Evolutionary conservation across 257 asterid species (phyloP).

Genomic region (Solanum sitiens): DNA sequence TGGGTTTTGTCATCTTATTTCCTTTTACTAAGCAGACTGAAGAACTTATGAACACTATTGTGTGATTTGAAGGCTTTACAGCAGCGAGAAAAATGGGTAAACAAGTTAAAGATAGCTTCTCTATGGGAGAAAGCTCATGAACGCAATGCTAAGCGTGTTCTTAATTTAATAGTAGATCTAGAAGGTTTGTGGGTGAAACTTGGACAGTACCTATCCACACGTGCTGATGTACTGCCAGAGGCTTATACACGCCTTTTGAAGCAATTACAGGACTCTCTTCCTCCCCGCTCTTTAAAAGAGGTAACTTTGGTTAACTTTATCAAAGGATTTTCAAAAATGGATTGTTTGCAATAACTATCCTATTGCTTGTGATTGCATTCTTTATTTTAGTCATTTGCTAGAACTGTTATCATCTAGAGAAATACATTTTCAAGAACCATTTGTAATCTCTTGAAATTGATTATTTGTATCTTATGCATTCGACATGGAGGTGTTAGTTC

Average conservation of each 20-base stretch:
- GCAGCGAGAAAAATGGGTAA: slow-evolving; percentile 76
- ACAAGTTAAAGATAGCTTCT: slow-evolving; percentile 47
- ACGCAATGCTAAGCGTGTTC: slow-evolving; percentile 85
- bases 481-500: background rate
- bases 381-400: background rate
- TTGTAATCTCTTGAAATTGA: background rate
- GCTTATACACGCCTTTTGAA: slow-evolving; percentile 73
- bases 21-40: slow-evolving; percentile 1
- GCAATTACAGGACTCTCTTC: slow-evolving; percentile 96
- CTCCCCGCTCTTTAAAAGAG: slow-evolving; percentile 89
- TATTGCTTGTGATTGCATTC: background rate
- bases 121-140: slow-evolving; percentile 97
- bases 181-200: slow-evolving; percentile 99
- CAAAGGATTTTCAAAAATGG: background rate
- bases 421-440: background rate
- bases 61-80: slow-evolving; percentile 50
- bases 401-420: background rate
- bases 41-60: background rate
- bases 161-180: slow-evolving; percentile 59
- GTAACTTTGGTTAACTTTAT: slow-evolving; percentile 15
- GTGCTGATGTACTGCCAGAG: slow-evolving; percentile 96
- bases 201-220: slow-evolving; percentile 94
- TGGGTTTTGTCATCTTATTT: background rate
- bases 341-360: background rate
- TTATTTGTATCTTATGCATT: background rate